phyloP scores from a whole-genome alignment of 257 asterid species.

The Solanum stenotomum region DNA sequence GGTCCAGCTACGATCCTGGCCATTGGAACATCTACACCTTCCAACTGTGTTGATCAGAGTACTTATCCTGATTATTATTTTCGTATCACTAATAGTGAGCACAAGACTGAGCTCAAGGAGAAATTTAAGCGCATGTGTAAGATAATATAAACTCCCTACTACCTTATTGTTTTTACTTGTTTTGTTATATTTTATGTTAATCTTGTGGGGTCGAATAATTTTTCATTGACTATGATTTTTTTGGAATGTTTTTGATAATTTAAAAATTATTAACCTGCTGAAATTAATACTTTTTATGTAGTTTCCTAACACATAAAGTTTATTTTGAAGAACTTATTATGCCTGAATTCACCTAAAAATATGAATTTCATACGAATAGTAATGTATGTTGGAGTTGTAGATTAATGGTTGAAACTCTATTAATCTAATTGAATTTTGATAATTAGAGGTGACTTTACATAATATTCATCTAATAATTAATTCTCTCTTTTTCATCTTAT shows the following conservation, averaged over 20 bases:
- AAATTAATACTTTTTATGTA: too few relatives aligned
- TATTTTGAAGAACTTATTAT: not conserved
- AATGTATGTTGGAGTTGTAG: not conserved
- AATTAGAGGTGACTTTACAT: not conserved
- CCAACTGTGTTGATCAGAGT: constrained; percentile 60
- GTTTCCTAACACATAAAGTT: not conserved
- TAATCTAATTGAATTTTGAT: not conserved
- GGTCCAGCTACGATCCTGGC: constrained; percentile 79
- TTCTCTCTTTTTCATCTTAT: not conserved
- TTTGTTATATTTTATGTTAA: not conserved
- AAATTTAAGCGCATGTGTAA: constrained; percentile 79
- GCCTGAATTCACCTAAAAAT: not conserved
- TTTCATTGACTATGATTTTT: too few relatives aligned
- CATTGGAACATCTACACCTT: constrained; percentile 64
- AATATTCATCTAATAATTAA: not conserved
- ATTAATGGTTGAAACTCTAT: not conserved
- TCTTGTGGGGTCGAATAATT: not conserved
- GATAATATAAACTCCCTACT: not conserved
- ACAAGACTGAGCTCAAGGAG: constrained; percentile 46
- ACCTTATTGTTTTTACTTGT: not conserved
- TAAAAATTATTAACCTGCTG: too few relatives aligned
- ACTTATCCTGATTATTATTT: constrained; percentile 60
- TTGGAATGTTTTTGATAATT: not conserved
- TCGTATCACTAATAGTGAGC: constrained; percentile 67
- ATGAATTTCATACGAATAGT: not conserved